phyloP scores from a whole-genome alignment of 257 asterid species.

The Handroanthus guayacan region DNA sequence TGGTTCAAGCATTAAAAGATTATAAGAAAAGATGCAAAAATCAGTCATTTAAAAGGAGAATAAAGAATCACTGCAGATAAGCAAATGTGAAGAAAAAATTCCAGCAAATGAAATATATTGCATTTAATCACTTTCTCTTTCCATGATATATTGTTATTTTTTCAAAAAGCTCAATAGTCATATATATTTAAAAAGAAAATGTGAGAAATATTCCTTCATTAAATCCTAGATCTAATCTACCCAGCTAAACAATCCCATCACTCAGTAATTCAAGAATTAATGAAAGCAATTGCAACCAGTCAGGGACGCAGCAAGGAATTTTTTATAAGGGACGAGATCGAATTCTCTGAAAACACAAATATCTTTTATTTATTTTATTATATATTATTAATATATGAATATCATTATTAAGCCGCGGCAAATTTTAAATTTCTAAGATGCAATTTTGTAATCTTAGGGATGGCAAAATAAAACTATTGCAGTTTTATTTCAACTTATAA shows the following conservation, averaged over 20 bases:
- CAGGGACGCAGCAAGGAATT: too few relatives aligned
- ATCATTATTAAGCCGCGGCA: too few relatives aligned
- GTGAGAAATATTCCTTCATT: constrained; percentile 2
- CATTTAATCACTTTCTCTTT: not conserved
- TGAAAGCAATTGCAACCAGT: too few relatives aligned
- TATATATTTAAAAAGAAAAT: not conserved
- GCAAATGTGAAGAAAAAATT: not conserved
- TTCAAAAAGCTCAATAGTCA: not conserved
- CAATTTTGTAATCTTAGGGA: too few relatives aligned
- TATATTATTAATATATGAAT: too few relatives aligned
- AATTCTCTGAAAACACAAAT: too few relatives aligned
- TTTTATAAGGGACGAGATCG: too few relatives aligned
- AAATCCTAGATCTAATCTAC: constrained; percentile 5
- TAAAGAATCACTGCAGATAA: not conserved
- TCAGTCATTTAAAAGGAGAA: not conserved
- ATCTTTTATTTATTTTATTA: too few relatives aligned
- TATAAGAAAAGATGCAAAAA: not conserved
- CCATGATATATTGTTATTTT: not conserved
- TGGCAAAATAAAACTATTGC: too few relatives aligned
- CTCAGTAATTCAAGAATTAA: constrained; percentile 5
- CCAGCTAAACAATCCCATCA: constrained; percentile 20
- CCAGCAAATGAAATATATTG: not conserved
- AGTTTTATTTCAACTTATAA: too few relatives aligned
- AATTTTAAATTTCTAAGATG: too few relatives aligned
- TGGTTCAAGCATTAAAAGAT: constrained; percentile 29